Conservation (phyloP, 306 rosid genomes). For the Lathyrus aphaca region DNA sequence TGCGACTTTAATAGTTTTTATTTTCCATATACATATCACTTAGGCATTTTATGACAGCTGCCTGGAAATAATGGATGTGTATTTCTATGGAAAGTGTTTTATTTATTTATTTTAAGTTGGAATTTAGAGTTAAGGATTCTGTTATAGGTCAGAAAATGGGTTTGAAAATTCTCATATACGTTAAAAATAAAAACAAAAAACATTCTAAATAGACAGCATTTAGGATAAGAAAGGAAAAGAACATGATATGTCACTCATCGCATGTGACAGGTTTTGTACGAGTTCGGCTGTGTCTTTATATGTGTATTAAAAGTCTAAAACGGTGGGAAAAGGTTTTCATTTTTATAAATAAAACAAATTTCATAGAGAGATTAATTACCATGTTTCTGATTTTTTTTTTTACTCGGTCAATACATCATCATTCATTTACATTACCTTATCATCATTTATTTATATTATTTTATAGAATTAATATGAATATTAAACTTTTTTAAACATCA, state of each 20-base stretch:
- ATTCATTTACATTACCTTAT: too few relatives aligned
- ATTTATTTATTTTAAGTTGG: conserved; percentile 18
- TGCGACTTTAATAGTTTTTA: background rate
- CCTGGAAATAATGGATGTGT: conserved; percentile 31
- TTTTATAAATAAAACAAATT: too few relatives aligned
- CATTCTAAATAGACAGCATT: background rate
- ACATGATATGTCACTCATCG: background rate
- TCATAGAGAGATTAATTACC: too few relatives aligned
- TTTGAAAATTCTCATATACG: conserved; percentile 23
- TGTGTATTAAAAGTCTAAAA: conserved; percentile 29
- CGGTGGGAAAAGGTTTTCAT: background rate
- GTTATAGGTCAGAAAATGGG: background rate
- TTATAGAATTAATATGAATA: too few relatives aligned
- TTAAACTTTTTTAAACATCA: too few relatives aligned
- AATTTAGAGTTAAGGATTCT: background rate
- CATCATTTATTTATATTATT: too few relatives aligned
- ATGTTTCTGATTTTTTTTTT: too few relatives aligned
- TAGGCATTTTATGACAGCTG: conserved; percentile 20
- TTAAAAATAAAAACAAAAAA: background rate
- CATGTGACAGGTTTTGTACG: conserved; percentile 8
- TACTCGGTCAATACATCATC: too few relatives aligned
- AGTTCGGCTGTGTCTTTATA: background rate
- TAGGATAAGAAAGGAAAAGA: background rate
- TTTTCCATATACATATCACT: conserved; percentile 22
- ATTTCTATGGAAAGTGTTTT: background rate